Conservation (phyloP, 495 filamentous ascomycete genomes). For the Lepidopterella palustris region DNA sequence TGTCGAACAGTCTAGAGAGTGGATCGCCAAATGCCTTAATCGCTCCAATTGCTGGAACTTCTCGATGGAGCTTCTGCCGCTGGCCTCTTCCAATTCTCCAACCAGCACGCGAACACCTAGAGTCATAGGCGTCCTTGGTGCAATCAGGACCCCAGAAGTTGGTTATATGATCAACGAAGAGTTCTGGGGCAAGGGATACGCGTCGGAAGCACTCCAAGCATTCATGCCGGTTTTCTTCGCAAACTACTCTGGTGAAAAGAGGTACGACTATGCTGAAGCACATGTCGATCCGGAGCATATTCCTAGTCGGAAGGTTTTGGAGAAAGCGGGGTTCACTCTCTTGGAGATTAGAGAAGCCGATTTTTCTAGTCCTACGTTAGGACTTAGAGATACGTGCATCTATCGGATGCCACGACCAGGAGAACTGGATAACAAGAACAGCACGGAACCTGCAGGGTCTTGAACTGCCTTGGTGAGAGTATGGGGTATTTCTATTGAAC, state of each 20-base stretch:
- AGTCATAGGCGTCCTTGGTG: conserved; percentile 28
- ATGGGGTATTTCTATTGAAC: too few species aligned
- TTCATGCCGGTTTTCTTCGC: conserved; percentile 29
- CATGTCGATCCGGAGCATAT: conserved; percentile 17
- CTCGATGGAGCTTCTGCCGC: conserved; percentile 27
- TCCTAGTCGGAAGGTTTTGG: conserved; percentile 23
- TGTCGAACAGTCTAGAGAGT: conserved; percentile 11
- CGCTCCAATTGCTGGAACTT: conserved; percentile 25
- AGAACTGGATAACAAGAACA: neutral
- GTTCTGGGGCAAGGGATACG: conserved; percentile 28
- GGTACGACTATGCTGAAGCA: conserved; percentile 20
- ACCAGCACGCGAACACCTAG: conserved; percentile 2
- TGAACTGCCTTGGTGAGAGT: too few species aligned
- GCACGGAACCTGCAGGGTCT: neutral
- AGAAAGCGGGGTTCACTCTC: conserved; percentile 22
- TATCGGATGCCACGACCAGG: conserved; percentile 11
- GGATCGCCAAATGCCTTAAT: conserved; percentile 24
- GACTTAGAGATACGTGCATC: conserved; percentile 20
- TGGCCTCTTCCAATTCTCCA: neutral
- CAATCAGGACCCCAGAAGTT: conserved; percentile 25
- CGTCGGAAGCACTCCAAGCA: conserved; percentile 25
- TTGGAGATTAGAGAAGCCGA: conserved; percentile 18
- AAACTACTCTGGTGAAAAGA: conserved; percentile 16
- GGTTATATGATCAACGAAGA: conserved; percentile 26
- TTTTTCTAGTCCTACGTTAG: conserved; percentile 23